These are phyloP conservation scores for Apiospora arundinis DNA, from an alignment of 2,329 filamentous ascomycete genomes.

Conservation along the genomic window DNA sequence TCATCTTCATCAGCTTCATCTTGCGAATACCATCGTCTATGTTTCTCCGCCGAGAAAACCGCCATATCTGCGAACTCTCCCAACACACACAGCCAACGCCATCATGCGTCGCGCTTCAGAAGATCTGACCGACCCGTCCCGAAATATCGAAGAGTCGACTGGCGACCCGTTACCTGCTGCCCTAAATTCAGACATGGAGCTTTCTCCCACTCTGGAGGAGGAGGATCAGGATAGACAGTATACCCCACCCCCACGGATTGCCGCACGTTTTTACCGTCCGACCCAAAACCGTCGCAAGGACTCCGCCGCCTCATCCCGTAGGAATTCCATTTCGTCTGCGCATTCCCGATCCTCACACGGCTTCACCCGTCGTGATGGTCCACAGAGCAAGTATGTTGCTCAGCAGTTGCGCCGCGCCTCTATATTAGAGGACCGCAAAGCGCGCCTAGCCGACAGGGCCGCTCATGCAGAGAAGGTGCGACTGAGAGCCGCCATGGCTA, in stretches of 20 bases:
- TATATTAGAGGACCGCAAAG: conserved; percentile 81
- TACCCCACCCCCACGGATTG: conserved; percentile 77
- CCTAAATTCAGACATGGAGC: conserved; percentile 40
- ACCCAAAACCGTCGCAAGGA: conserved; percentile 72
- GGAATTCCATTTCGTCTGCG: conserved; percentile 79
- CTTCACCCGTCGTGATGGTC: conserved; percentile 57
- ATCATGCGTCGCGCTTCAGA: conserved; percentile 51
- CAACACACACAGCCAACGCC: conserved; percentile 19
- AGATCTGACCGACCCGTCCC: conserved; percentile 50
- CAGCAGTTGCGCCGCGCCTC: conserved; percentile 81
- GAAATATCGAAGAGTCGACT: conserved; percentile 45
- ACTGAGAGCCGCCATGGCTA: conserved; percentile 74
- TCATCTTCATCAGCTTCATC: background rate
- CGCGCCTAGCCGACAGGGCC: conserved; percentile 78
- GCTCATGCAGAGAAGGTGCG: conserved; percentile 86
- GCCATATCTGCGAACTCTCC: background rate
- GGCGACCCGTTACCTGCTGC: conserved; percentile 38
- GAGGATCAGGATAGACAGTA: conserved; percentile 47
- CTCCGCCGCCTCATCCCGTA: conserved; percentile 78
- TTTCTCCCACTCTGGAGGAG: conserved; percentile 42
- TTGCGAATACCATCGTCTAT: background rate
- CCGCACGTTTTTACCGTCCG: conserved; percentile 77
- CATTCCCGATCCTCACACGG: conserved; percentile 74
- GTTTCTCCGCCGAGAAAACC: background rate
- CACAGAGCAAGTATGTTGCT: conserved; percentile 78